Evolutionary conservation across 306 rosid species (phyloP).

Genomic region (Trifolium fragiferum): DNA sequence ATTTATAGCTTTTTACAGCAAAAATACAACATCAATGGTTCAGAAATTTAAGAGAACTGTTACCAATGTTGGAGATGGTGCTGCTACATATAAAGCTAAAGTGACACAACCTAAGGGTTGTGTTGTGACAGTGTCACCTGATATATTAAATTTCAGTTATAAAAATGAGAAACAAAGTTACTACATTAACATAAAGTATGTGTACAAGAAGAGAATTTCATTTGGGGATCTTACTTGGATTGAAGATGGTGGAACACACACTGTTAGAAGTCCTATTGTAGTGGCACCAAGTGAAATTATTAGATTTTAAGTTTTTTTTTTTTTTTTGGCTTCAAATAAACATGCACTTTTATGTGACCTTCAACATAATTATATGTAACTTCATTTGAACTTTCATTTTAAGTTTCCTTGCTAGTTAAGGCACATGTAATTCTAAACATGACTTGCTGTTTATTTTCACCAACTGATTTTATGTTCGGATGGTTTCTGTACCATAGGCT

Average conservation of each 20-base stretch:
- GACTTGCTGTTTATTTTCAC: neutral
- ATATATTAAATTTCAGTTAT: conserved; percentile 31
- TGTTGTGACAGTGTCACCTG: conserved; percentile 44
- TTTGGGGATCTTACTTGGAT: conserved; percentile 47
- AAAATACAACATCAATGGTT: neutral
- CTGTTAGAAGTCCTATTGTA: conserved; percentile 48
- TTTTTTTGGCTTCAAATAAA: neutral
- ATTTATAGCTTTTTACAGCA: conserved; percentile 39
- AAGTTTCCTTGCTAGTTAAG: too few species aligned
- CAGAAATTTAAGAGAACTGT: conserved; percentile 48
- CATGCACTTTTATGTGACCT: too few species aligned
- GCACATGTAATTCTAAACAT: too few species aligned
- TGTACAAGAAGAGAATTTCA: conserved; percentile 1
- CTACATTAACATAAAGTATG: conserved; percentile 28
- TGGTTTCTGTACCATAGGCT: neutral
- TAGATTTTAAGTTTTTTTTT: neutral
- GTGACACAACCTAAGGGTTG: conserved; percentile 47
- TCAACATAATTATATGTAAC: too few species aligned
- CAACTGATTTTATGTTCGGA: neutral
- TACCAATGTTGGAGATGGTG: conserved; percentile 54
- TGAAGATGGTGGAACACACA: conserved; percentile 37
- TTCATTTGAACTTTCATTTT: too few species aligned
- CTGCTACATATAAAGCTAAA: conserved; percentile 46
- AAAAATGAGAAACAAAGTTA: conserved; percentile 51
- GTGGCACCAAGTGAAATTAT: conserved; percentile 36